These are phyloP conservation scores for Phytomonas francai DNA, from an alignment of 208 protist species.

Conservation along the genomic window DNA sequence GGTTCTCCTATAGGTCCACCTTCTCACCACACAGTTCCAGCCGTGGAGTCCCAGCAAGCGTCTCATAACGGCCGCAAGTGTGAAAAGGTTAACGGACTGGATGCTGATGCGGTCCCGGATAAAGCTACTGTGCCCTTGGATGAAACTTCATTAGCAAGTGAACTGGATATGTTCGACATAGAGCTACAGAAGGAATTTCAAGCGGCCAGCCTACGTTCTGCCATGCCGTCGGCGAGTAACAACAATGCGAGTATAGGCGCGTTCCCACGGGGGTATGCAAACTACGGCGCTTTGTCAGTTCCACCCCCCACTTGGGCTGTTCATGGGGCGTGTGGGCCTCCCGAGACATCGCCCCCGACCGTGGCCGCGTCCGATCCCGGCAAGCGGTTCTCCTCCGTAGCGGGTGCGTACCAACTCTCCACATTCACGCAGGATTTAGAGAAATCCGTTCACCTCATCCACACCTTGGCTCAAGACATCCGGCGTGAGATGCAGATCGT, in stretches of 20 bases:
- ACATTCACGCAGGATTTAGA: constrained; percentile 29
- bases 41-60: background rate
- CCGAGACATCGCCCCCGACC: constrained; percentile 6
- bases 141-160: constrained; percentile 4
- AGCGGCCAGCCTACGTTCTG: background rate
- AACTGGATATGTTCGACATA: constrained; percentile 66
- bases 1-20: background rate
- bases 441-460: constrained; percentile 35
- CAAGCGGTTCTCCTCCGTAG: constrained; percentile 40
- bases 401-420: constrained; percentile 31
- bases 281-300: constrained; percentile 1
- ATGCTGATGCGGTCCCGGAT: background rate
- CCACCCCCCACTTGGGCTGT: background rate
- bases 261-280: background rate
- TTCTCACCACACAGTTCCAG: background rate
- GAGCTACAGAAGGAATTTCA: constrained; percentile 48
- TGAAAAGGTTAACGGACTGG: background rate
- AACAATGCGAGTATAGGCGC: constrained; percentile 8
- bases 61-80: background rate
- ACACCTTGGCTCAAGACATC: constrained; percentile 28
- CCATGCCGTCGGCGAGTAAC: constrained; percentile 15
- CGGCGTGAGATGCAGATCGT: constrained; percentile 31
- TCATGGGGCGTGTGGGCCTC: constrained; percentile 2
- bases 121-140: background rate
- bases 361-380: constrained; percentile 12